Conservation (phyloP, 306 rosid genomes). For the Sicyos edulis region DNA sequence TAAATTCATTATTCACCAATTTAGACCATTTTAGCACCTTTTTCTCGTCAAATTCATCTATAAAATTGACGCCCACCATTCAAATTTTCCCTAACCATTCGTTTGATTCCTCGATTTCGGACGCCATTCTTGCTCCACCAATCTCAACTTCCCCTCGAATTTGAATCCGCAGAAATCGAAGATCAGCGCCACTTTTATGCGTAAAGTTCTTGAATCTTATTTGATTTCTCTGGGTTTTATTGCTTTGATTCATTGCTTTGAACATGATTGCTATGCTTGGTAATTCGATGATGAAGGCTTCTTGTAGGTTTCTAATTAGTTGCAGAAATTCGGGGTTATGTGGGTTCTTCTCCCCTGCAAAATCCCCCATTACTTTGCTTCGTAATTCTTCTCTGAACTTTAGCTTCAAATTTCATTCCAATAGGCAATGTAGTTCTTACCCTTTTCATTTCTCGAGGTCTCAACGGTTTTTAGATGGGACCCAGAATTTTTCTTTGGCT, state of each 20-base stretch:
- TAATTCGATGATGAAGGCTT: slow-evolving; percentile 58
- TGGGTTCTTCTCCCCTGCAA: slow-evolving; percentile 27
- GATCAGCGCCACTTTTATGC: neutral
- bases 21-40: too few species aligned
- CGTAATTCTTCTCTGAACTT: slow-evolving; percentile 20
- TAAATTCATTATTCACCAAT: neutral
- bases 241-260: slow-evolving; percentile 26
- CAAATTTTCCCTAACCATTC: neutral
- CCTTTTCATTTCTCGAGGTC: slow-evolving; percentile 32
- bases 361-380: slow-evolving; percentile 27
- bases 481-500: slow-evolving; percentile 32
- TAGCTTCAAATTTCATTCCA: slow-evolving; percentile 28
- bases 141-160: neutral
- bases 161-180: neutral
- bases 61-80: neutral
- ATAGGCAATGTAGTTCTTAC: slow-evolving; percentile 21
- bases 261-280: slow-evolving; percentile 34
- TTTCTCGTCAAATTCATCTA: neutral
- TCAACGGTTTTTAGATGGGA: slow-evolving; percentile 28
- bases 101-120: neutral
- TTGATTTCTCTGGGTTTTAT: neutral
- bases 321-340: slow-evolving; percentile 42
- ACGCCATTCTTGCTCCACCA: slow-evolving; percentile 1
- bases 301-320: slow-evolving; percentile 40
- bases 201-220: slow-evolving; percentile 12